Conservation (phyloP, 495 filamentous ascomycete genomes). For the Penicillium cinerascens region DNA sequence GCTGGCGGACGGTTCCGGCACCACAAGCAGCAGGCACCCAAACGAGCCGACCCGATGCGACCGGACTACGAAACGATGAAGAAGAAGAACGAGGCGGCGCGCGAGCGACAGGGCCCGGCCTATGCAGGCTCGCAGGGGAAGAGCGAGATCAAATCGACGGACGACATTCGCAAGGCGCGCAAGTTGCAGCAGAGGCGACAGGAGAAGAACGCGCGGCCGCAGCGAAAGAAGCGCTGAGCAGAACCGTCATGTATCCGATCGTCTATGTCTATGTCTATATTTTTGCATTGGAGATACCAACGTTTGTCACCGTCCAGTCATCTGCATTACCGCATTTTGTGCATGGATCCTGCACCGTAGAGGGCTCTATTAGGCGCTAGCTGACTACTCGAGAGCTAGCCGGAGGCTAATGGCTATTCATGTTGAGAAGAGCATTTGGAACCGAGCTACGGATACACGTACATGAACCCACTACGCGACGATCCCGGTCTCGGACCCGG, state of each 20-base stretch:
- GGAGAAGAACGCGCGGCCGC: constrained; percentile 89
- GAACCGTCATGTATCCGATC: not conserved
- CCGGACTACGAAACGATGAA: constrained; percentile 88
- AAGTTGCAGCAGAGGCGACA: constrained; percentile 68
- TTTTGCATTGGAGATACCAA: constrained; percentile 17
- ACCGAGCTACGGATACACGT: not conserved
- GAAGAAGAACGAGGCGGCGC: constrained; percentile 83
- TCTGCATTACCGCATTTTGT: not conserved
- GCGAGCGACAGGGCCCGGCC: constrained; percentile 54
- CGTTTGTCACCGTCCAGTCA: not conserved
- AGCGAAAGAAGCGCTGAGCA: constrained; percentile 50
- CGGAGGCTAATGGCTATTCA: not conserved
- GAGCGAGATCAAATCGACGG: constrained; percentile 74
- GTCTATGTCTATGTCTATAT: not conserved
- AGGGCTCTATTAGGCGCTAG: not conserved
- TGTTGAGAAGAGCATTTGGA: not conserved
- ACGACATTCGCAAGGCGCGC: constrained; percentile 81
- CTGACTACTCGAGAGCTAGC: not conserved
- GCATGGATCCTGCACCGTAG: not conserved
- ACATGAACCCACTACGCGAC: not conserved
- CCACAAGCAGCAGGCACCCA: constrained; percentile 78
- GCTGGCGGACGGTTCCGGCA: constrained; percentile 60
- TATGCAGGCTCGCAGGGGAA: constrained; percentile 59
- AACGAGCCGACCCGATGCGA: constrained; percentile 83
- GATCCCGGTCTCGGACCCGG: not conserved